Evolutionary conservation across 495 filamentous ascomycete genomes (phyloP), one percentile per base, ranked within the genome.

Genomic region (Aspergillus leporis): DNA sequence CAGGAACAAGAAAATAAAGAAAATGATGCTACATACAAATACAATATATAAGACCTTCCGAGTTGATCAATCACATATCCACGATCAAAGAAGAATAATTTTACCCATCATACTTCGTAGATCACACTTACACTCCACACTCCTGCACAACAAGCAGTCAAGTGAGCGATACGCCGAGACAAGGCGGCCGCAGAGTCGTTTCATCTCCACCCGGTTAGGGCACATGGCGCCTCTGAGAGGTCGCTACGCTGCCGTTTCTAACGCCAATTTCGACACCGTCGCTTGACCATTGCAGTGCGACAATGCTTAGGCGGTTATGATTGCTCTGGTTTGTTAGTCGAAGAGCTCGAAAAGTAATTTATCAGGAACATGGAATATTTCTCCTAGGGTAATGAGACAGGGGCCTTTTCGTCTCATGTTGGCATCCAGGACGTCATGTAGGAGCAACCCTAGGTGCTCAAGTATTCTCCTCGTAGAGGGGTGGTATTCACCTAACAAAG

Each of bases 161-260:
- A 18, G 14, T 34, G 32, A 6, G 21, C 51, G 58, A 58, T 51
- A 54, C 56, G 56, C 54, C 57, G 61, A 64, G 58, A 64, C 61
- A 55, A 31, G 56, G 49, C 43, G 43, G 55, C 36, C 58, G 31
- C 30, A 59, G 31, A 51, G 25, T 46, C 61, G 64, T 62, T 64
- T 67, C 65, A 64, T 61, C 48, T 47, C 65, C 61, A 59, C 64
- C 9, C 46, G 32, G 34, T 57, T 53, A 59, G 55, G 46, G 56
- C 60, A 61, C 55, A 51, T 59, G 58, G 59, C 41, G 50, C 53
- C 56, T 60, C 61, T 45, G 36, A 61, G 53, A 54, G 56, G 49
- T 47, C 56, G 55, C 55, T 55, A 22, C 56, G 34, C 50, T 63
- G 47, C 62, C 57, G 62, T 67, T 64, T 60, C 65, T 67, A 62